A percentile compares a stretch with the other conserved stretches of the same genome.
phyloP scores from a whole-genome alignment of 306 rosid species.

The Elaeagnus macrophylla region DNA sequence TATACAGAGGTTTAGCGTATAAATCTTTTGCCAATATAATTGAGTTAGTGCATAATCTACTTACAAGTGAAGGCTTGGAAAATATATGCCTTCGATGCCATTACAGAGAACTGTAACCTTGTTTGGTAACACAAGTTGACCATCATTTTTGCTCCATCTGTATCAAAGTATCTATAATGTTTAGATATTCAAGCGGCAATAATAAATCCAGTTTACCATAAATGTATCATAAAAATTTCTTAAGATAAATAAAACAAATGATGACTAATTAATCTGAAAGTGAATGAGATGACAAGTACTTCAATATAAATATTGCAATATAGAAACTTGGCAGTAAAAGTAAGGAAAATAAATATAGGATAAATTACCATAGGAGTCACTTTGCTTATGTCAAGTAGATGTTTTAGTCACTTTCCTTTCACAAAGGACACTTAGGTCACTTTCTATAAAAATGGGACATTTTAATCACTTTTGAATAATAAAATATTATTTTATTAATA shows the following conservation, averaged over 20 bases:
- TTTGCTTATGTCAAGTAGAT: too few species aligned
- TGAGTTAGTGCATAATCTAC: constrained; percentile 15
- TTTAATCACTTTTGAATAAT: too few species aligned
- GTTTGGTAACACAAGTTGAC: constrained; percentile 52
- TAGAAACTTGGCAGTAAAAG: neutral
- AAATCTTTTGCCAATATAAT: neutral
- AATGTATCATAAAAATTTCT: too few species aligned
- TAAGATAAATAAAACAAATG: too few species aligned
- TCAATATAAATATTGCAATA: too few species aligned
- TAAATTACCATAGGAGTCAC: too few species aligned
- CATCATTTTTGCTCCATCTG: constrained; percentile 54
- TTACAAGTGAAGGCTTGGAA: constrained; percentile 98
- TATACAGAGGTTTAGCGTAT: neutral
- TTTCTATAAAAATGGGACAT: too few species aligned
- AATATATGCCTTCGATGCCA: constrained; percentile 83
- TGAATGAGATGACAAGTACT: too few species aligned
- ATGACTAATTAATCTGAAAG: too few species aligned
- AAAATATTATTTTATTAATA: too few species aligned
- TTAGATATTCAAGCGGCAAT: constrained; percentile 19
- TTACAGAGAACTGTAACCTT: constrained; percentile 93
- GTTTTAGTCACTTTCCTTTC: too few species aligned
- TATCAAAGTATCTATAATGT: constrained; percentile 15
- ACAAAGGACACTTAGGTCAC: too few species aligned
- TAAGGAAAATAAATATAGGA: neutral
- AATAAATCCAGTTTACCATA: neutral